Evolutionary conservation across 495 filamentous ascomycete genomes (phyloP).

Genomic region (Pyrenula aspistea): DNA sequence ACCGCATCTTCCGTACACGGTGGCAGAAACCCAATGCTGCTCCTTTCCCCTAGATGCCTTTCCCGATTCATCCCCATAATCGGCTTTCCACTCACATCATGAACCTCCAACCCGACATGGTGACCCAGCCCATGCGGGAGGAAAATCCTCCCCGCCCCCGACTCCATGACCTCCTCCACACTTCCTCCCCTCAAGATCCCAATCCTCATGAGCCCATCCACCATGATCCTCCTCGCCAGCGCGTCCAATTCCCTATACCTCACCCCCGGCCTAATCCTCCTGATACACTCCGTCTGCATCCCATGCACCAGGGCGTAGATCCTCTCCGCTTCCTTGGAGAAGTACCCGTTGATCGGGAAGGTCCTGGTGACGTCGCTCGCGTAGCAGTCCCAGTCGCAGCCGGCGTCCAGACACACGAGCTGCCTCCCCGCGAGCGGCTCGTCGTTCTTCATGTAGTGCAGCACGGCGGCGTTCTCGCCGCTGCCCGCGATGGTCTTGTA

Average conservation of each 20-base stretch:
- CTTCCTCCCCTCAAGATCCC: conserved; percentile 49
- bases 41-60: conserved; percentile 8
- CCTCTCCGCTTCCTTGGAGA: conserved; percentile 43
- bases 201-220: conserved; percentile 54
- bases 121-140: conserved; percentile 89
- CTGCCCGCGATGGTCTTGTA: conserved; percentile 80
- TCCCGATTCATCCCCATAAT: conserved; percentile 24
- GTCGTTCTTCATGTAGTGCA: conserved; percentile 82
- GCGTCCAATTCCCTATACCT: conserved; percentile 56
- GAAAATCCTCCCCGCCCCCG: conserved; percentile 64
- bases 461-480: conserved; percentile 62
- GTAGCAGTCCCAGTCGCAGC: conserved; percentile 75
- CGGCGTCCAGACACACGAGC: conserved; percentile 74
- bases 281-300: conserved; percentile 76
- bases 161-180: conserved; percentile 48
- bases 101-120: conserved; percentile 81
- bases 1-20: conserved; percentile 24
- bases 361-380: conserved; percentile 86
- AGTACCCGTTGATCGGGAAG: conserved; percentile 61
- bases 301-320: conserved; percentile 66
- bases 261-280: conserved; percentile 49
- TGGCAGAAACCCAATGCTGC: conserved; percentile 7
- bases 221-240: conserved; percentile 60
- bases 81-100: conserved; percentile 55
- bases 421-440: conserved; percentile 52